These are phyloP conservation scores for Camillea tinctor DNA, from an alignment of 2,329 filamentous ascomycete genomes.

Conservation along the genomic window DNA sequence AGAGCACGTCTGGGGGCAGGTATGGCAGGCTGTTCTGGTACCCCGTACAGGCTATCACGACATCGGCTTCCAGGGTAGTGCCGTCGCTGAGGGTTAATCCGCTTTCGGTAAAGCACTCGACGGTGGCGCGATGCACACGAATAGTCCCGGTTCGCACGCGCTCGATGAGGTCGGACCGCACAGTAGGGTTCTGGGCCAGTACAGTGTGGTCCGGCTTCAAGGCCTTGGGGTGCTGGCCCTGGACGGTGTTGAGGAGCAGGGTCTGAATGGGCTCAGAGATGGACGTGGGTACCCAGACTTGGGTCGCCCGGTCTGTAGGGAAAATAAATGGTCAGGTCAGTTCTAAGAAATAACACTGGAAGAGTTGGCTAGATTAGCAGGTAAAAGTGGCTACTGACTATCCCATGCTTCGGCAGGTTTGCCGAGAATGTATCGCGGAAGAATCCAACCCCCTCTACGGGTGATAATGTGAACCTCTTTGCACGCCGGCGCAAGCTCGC, in stretches of 20 bases:
- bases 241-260: slow-evolving; percentile 29
- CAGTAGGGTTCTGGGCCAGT: slow-evolving; percentile 34
- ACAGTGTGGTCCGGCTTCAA: slow-evolving; percentile 36
- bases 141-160: slow-evolving; percentile 34
- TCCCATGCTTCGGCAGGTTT: slow-evolving; percentile 36
- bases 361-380: neutral
- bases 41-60: slow-evolving; percentile 12
- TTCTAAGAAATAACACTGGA: neutral
- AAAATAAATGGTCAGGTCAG: neutral
- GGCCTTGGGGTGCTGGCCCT: slow-evolving; percentile 31
- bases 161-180: slow-evolving; percentile 35
- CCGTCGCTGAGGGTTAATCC: slow-evolving; percentile 30
- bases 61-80: slow-evolving; percentile 25
- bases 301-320: slow-evolving; percentile 27
- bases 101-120: slow-evolving; percentile 30
- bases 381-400: slow-evolving; percentile 24
- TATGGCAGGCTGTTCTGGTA: slow-evolving; percentile 22
- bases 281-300: slow-evolving; percentile 28
- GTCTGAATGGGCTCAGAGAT: slow-evolving; percentile 32
- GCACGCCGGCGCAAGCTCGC: slow-evolving; percentile 35
- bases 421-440: slow-evolving; percentile 38
- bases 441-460: slow-evolving; percentile 37
- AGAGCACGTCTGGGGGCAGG: slow-evolving; percentile 26
- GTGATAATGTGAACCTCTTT: slow-evolving; percentile 38
- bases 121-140: slow-evolving; percentile 31